Conservation (phyloP, 306 rosid genomes). For the Citrullus mucosospermus region DNA sequence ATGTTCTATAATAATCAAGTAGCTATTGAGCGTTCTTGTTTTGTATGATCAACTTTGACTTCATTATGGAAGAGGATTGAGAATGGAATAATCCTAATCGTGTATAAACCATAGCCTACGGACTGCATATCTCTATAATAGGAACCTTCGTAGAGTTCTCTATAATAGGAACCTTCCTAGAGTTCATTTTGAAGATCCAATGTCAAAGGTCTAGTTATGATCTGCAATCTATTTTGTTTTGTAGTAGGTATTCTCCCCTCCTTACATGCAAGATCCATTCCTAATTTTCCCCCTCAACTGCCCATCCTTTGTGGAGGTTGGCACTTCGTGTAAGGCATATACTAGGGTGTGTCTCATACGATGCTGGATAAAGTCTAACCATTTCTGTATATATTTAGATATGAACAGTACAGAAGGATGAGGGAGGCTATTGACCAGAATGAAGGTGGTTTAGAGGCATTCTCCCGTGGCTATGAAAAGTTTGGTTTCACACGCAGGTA, state of each 20-base stretch:
- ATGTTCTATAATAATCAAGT: not conserved
- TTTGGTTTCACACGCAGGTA: slow-evolving; percentile 91
- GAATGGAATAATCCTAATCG: not conserved
- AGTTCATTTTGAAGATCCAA: not conserved
- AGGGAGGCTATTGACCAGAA: slow-evolving; percentile 65
- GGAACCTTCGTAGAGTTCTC: too few species aligned
- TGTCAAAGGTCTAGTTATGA: not conserved
- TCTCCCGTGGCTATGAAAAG: slow-evolving; percentile 93
- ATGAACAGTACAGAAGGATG: slow-evolving; percentile 53
- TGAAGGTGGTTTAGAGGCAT: slow-evolving; percentile 92
- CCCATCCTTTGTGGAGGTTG: not conserved
- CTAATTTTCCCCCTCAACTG: not conserved
- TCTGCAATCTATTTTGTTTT: not conserved
- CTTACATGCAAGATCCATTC: not conserved
- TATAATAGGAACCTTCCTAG: too few species aligned
- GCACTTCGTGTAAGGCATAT: not conserved
- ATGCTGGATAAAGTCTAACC: not conserved
- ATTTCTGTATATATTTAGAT: slow-evolving; percentile 33
- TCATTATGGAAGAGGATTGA: not conserved
- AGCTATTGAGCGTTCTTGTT: not conserved
- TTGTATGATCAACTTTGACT: not conserved
- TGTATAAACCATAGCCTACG: not conserved
- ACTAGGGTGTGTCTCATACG: not conserved
- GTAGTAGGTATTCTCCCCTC: not conserved
- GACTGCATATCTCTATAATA: not conserved